Evolutionary conservation across 2,329 filamentous ascomycete species (phyloP).

Genomic region (Colletotrichum caudatum): DNA sequence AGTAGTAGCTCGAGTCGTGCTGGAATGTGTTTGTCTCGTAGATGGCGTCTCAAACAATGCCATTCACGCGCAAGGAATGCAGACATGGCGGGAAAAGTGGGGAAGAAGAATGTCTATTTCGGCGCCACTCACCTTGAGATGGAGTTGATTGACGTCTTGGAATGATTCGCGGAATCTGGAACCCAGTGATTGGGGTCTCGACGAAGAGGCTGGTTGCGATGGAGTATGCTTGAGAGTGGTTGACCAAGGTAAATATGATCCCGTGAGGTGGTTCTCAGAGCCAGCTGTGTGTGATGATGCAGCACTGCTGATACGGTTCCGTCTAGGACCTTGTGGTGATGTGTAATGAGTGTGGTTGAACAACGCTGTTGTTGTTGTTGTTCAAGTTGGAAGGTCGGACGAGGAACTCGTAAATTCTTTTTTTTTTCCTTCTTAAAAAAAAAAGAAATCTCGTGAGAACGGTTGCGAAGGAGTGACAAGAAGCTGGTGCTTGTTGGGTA

Average conservation of each 20-base stretch:
- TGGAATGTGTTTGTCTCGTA: slow-evolving; percentile 28
- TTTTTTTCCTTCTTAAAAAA: slow-evolving; percentile 28
- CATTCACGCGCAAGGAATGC: slow-evolving; percentile 35
- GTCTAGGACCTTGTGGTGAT: slow-evolving; percentile 44
- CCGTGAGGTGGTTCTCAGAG: slow-evolving; percentile 42
- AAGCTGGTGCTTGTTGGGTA: slow-evolving; percentile 31
- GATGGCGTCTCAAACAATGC: slow-evolving; percentile 34
- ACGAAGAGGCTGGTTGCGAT: slow-evolving; percentile 8
- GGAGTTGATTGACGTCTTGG: slow-evolving; percentile 29
- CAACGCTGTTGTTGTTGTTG: slow-evolving; percentile 40
- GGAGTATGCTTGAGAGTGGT: slow-evolving; percentile 22
- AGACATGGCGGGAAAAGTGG: slow-evolving; percentile 14
- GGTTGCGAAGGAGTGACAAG: slow-evolving; percentile 41
- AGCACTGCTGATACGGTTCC: slow-evolving; percentile 46
- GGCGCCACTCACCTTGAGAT: slow-evolving; percentile 30
- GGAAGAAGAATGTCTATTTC: background rate
- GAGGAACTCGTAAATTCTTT: slow-evolving; percentile 38
- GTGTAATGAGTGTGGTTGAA: slow-evolving; percentile 44
- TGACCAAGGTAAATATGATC: slow-evolving; percentile 29
- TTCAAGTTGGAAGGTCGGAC: slow-evolving; percentile 38
- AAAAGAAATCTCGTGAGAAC: slow-evolving; percentile 37
- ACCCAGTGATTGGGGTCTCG: slow-evolving; percentile 24
- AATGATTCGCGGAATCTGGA: slow-evolving; percentile 31
- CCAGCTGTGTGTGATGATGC: slow-evolving; percentile 40
- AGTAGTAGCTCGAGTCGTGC: slow-evolving; percentile 6